Evolutionary conservation across 805 yeast genomes (phyloP), one percentile per base, ranked within the genome.

Genomic region (Saturnispora zaruensis): DNA sequence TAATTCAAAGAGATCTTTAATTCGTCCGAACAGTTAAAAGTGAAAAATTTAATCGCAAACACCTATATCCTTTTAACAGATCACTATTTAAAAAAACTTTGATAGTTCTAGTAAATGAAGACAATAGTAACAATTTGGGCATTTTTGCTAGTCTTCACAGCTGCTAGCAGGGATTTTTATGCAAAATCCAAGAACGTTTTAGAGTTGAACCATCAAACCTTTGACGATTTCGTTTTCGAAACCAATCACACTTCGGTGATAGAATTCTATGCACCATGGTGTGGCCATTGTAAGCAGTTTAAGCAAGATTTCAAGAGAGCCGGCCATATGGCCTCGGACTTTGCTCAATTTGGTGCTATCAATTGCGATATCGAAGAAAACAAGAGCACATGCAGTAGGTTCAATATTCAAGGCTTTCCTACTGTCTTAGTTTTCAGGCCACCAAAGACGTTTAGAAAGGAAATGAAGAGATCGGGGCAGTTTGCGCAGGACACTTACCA

Each of bases 261-360:
- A 21, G 89, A 89, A 69, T 90, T 90, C 66, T 90, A 84, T 66
- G 97, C 98, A 4, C 96, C 97, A 36, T 90, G 98, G 98, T 91
- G 99, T 71, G 96, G 97, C 5, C 88, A 91, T 66, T 91, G 99
- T 67, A 76, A 81, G 59, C 75, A 79, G 51, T 69, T 91, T 46
- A 77, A 80, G 51, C 82, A 84, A 3, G 79, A 78, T 2, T 84
- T 73, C 65, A 69, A 72, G 45, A 82, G 82, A 60, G 78, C 82
- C 13, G 95, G 86, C 6, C 77, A 76, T 46, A 64, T 68, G 26
- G 69, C 86, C 6, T 75, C 76, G 26, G 78, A 77, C 6, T 66
- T 77, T 45, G 76, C 77, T 6, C 78, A 81, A 54, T 81, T 88
- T 18, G 96, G 81, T 11, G 84, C 96, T 41, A 86, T 93, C 11